phyloP scores from a whole-genome alignment of 352 stramenopile genomes.

The Saprolegnia diclina region DNA sequence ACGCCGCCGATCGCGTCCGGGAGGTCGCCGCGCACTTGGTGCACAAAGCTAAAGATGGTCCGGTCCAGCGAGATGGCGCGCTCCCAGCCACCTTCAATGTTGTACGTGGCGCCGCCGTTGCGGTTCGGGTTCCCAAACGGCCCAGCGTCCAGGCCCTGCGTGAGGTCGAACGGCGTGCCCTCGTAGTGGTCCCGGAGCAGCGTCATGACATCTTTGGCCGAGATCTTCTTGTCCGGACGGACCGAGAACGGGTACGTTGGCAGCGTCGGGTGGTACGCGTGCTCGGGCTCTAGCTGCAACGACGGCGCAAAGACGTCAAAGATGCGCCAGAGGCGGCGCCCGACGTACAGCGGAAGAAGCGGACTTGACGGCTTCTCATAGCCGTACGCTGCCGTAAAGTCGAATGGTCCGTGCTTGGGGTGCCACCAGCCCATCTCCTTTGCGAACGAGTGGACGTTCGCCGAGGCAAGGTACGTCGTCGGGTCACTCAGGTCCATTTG shows the following conservation, averaged over 20 bases:
- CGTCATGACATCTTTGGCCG: constrained; percentile 66
- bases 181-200: constrained; percentile 88
- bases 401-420: constrained; percentile 40
- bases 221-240: constrained; percentile 57
- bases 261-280: constrained; percentile 41
- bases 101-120: constrained; percentile 55
- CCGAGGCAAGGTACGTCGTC: constrained; percentile 83
- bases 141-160: constrained; percentile 72
- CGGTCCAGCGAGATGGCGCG: constrained; percentile 89
- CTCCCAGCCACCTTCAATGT: constrained; percentile 70
- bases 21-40: constrained; percentile 35
- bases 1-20: constrained; percentile 20
- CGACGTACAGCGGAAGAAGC: constrained; percentile 60
- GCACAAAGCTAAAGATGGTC: constrained; percentile 81
- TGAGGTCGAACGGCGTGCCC: constrained; percentile 84
- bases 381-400: constrained; percentile 68
- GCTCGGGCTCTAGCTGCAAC: constrained; percentile 57
- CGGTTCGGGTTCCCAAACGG: constrained; percentile 87
- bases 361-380: constrained; percentile 50
- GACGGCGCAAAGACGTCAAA: constrained; percentile 77
- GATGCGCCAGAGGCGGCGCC: constrained; percentile 85
- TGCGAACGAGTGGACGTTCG: constrained; percentile 78
- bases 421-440: constrained; percentile 84
- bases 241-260: constrained; percentile 86
- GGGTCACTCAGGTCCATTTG: constrained; percentile 67